phyloP scores from a whole-genome alignment of 2,329 filamentous ascomycete species.

The Thielaviopsis euricoi region DNA sequence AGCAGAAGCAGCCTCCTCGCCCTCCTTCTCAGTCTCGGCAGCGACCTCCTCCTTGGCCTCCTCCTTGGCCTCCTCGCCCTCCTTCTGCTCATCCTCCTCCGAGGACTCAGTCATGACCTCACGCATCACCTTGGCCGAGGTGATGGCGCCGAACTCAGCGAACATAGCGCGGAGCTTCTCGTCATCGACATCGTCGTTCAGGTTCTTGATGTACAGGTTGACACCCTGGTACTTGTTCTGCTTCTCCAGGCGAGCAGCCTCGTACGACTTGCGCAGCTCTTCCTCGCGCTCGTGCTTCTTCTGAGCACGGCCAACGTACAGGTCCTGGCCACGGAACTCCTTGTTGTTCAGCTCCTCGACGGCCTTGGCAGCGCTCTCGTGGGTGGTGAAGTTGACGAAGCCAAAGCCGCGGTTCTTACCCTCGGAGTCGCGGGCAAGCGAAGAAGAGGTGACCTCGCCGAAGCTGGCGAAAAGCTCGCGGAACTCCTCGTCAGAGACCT shows the following conservation, averaged over 20 bases:
- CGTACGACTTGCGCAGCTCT: slow-evolving; percentile 96
- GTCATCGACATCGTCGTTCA: slow-evolving; percentile 91
- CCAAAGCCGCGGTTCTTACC: slow-evolving; percentile 92
- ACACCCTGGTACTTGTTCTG: slow-evolving; percentile 98
- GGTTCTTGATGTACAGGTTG: slow-evolving; percentile 99
- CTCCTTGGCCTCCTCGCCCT: slow-evolving; percentile 35
- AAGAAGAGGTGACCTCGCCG: slow-evolving; percentile 89
- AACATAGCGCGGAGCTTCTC: slow-evolving; percentile 96
- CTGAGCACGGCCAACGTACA: slow-evolving; percentile 95
- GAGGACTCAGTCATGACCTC: slow-evolving; percentile 47
- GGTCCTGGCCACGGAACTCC: slow-evolving; percentile 84
- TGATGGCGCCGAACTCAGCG: slow-evolving; percentile 80
- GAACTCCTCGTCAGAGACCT: slow-evolving; percentile 88
- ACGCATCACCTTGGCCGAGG: slow-evolving; percentile 98
- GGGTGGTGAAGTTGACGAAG: slow-evolving; percentile 88
- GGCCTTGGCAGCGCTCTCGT: slow-evolving; percentile 70
- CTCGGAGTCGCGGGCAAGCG: slow-evolving; percentile 73
- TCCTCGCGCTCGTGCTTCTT: slow-evolving; percentile 99
- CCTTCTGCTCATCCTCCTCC: slow-evolving; percentile 34
- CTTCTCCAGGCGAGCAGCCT: slow-evolving; percentile 94
- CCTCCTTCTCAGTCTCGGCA: slow-evolving; percentile 30
- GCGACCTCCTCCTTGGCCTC: slow-evolving; percentile 28
- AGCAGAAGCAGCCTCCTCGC: slow-evolving; percentile 30
- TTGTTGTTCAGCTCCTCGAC: slow-evolving; percentile 85
- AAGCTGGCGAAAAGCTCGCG: slow-evolving; percentile 80